Base-by-base conservation (phyloP, 306 rosid genomes). In the Medicago lupulina region DNA sequence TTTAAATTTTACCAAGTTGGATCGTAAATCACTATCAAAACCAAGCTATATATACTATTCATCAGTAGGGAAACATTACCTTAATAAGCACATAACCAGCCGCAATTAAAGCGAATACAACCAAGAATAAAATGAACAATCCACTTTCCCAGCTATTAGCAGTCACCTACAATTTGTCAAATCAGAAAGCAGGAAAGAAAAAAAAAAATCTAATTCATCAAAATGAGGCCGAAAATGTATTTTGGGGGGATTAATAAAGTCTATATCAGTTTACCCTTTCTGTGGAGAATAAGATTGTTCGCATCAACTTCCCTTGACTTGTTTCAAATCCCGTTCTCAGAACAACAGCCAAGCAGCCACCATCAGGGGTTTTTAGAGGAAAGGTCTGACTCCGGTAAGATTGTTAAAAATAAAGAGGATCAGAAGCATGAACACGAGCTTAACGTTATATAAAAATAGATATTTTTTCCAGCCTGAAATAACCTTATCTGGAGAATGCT, bases 91-190 rank as follows among this genome's bases (percentile, higher is more conserved):
- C 99, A 82, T 96, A 92, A 80, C 99, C 99, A 47, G 99, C 99
- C 72, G 99, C 99, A 80, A 96, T 89, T 38, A 96, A 80, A 28
- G 99, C 99, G 84, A 96, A 96, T 74, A 96, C 84, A 67, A 92
- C 98, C 88, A 96, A 81, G 88, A 96, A 96, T 62, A 90, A 73
- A 78, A 96, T 96, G 86, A 96, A 96, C 72, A 96, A 78, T 77
- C 98, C 98, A 88, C 99, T 96, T 90, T 96, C 99, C 99, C 99
- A 96, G 86, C 99, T 96, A 90, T 92, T 96, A 71, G 99, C 99
- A 75, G 99, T 96, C 74, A 96, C 99, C 99, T 96, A 79, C 9
- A 44, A 55, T 31, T 70, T 28, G 62, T 18, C 49, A 74, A 53
- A 23, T 39, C 66, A 80, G 8, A 79, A 72, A 75, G 40, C 44